These are phyloP conservation scores for Clavulina sp. DNA, from an alignment of 768 basidiomycete genomes.

Conservation along the genomic window DNA sequence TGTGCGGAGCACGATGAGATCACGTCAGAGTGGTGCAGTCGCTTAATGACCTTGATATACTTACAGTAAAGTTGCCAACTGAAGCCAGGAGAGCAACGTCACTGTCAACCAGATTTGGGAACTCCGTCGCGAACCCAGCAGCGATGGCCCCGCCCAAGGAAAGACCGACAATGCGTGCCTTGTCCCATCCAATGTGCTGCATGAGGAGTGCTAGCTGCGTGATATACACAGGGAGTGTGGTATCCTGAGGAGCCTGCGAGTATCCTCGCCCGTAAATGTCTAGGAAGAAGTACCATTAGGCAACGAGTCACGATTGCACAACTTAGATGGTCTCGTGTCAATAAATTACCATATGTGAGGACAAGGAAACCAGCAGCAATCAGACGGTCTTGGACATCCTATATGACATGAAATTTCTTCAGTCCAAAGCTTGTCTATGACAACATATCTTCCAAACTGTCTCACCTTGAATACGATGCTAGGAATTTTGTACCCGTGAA, in stretches of 20 bases:
- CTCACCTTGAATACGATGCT: conserved; percentile 47
- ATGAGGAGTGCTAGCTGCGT: conserved; percentile 70
- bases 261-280: conserved; percentile 74
- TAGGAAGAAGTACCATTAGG: conserved; percentile 15
- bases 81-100: conserved; percentile 50
- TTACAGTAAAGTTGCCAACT: conserved; percentile 40
- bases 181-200: conserved; percentile 59
- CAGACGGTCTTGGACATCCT: conserved; percentile 45
- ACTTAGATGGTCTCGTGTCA: background rate
- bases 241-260: conserved; percentile 57
- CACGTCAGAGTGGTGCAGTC: too few relatives aligned
- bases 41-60: too few relatives aligned
- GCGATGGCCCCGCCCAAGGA: conserved; percentile 74
- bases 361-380: conserved; percentile 51
- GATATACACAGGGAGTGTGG: conserved; percentile 42
- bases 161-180: conserved; percentile 45
- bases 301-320: too few relatives aligned
- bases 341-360: conserved; percentile 57
- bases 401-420: too few relatives aligned
- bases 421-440: background rate
- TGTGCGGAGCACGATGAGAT: too few relatives aligned
- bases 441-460: background rate
- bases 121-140: conserved; percentile 48
- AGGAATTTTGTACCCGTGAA: conserved; percentile 64
- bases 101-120: conserved; percentile 51